Base-by-base conservation (phyloP, 805 yeast species). In the Ogataea ganodermae region DNA sequence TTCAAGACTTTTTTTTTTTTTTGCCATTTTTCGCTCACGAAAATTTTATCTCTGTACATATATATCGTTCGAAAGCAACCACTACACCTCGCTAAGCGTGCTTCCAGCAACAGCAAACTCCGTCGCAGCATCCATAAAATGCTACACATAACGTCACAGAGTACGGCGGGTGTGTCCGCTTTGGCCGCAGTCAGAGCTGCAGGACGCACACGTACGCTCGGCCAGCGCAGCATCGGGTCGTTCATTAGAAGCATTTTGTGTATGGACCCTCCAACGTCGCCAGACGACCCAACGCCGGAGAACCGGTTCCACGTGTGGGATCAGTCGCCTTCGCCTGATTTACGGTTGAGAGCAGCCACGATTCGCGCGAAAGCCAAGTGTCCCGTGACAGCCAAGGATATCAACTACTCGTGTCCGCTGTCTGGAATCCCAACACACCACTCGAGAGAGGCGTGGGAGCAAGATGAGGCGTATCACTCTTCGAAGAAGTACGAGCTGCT, bases 371-470 rank as follows among this genome's bases (percentile, higher is more conserved):
- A 83, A 51, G 97, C 96, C 9, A 79, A 80, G 61, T 92, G 98
- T 66, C 98, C 97, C 0, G 94, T 91, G 10, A 91, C 97, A 0
- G 75, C 81, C 16, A 78, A 83, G 53, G 84, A 86, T 38, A 88
- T 94, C 49, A 76, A 84, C 55, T 94, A 76, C 66, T 88, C 91
- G 1, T 94, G 98, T 70, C 99, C 99, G 1, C 71, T 79, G 47
- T 87, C 96, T 4, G 99, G 99, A 2, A 90, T 94, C 42, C 99
- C 99, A 20, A 94, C 99, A 3, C 99, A 94, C 66, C 95, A 89
- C 63, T 83, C 89, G 17, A 76, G 77, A 62, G 89, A 86, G 55
- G 97, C 96, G 1, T 94, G 97, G 96, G 84, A 83, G 60, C 69
- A 72, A 46, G 98, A 94, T 65, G 71, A 62, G 6, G 81, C 78